Evolutionary conservation across 108 stramenopile genomes (phyloP), one percentile per base, ranked within the genome.

Genomic region (Fistulifera solaris): DNA sequence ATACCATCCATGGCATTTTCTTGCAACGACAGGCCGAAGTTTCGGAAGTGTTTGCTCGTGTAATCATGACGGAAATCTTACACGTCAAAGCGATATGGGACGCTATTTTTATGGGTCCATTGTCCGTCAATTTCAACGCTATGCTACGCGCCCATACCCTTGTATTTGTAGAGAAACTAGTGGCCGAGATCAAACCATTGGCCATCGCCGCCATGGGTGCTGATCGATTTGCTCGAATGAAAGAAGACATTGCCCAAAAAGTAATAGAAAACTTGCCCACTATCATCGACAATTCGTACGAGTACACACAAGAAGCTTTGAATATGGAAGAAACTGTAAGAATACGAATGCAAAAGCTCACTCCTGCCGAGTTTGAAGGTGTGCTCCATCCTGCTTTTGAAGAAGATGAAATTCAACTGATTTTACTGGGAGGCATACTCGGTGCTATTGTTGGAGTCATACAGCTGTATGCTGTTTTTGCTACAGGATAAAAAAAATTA

Each of bases 341-440:
- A 19, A 61, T 66, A 23, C 84, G 89, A 55, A 89, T 96, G 89
- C 39, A 71, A 25, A 68, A 63, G 26, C 54, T 98, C 51, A 66
- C 88, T 18, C 61, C 91, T 15, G 61, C 63, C 13, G 85, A 92
- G 18, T 98, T 98, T 68, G 96, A 98, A 58, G 88, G 95, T 53
- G 82, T 88, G 25, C 57, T 80, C 19, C 96, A 98, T 59, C 96
- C 96, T 1, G 92, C 94, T 0, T 98, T 98, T 61, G 86, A 98
- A 70, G 95, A 98, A 59, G 96, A 98, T 59, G 96, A 98, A 73
- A 75, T 88, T 24, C 93, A 90, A 38, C 70, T 96, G 19, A 93
- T 98, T 58, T 56, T 78, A 14, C 77, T 93, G 35, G 96, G 96
- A 10, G 93, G 86, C n/a, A 65, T 89, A 14, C 75, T 98, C 42